Evolutionary conservation across 306 rosid genomes (phyloP).

Genomic region (Vigna trinervia): DNA sequence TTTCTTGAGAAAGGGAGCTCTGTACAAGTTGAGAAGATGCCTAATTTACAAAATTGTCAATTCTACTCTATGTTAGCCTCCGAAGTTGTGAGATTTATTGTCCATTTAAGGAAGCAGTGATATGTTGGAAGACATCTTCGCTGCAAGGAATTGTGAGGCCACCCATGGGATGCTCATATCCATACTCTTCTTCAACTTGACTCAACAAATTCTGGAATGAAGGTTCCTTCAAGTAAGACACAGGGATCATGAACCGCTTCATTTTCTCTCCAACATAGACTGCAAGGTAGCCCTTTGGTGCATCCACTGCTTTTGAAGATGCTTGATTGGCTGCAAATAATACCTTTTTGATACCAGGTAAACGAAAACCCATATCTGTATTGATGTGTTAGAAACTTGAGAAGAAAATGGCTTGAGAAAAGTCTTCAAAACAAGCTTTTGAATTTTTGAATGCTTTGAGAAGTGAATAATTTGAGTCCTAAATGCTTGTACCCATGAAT

Average conservation of each 20-base stretch:
- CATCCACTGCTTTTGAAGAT: constrained; percentile 36
- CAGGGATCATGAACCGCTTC: constrained; percentile 53
- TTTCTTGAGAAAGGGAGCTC: not conserved
- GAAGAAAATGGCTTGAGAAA: not conserved
- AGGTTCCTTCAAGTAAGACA: constrained; percentile 51
- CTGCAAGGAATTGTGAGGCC: constrained; percentile 57
- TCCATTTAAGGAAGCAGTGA: constrained; percentile 41
- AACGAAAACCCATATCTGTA: constrained; percentile 44
- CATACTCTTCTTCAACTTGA: constrained; percentile 47
- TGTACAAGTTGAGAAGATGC: constrained; percentile 5
- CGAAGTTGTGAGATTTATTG: not conserved
- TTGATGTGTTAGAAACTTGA: not conserved
- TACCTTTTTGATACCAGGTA: constrained; percentile 34
- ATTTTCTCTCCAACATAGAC: constrained; percentile 59
- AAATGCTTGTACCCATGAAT: constrained; percentile 19
- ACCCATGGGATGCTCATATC: constrained; percentile 62
- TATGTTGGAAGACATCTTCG: constrained; percentile 34
- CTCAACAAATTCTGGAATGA: constrained; percentile 50
- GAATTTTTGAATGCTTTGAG: not conserved
- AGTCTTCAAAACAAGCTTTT: not conserved
- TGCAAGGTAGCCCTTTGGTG: constrained; percentile 56
- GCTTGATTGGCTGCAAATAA: constrained; percentile 25
- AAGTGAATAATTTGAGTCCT: not conserved
- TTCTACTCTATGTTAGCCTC: constrained; percentile 18
- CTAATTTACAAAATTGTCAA: constrained; percentile 21